Base-by-base conservation (phyloP, 495 filamentous ascomycete genomes). In the Xylaria scruposa region DNA sequence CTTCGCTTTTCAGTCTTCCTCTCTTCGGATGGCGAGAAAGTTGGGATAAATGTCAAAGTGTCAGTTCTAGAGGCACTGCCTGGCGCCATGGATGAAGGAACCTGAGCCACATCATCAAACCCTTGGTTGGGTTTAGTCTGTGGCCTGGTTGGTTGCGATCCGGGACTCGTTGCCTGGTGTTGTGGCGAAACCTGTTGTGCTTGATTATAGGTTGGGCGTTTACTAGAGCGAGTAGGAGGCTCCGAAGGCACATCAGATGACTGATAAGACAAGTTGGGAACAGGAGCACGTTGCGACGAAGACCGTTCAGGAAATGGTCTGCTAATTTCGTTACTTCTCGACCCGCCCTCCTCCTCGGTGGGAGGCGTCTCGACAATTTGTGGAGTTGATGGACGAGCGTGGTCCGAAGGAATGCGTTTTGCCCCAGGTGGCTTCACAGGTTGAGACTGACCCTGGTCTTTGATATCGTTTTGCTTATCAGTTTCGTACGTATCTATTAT, bases 21-120 rank as follows among this genome's bases (percentile, higher is more conserved):
- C 60, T 85, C 80, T 76, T 80, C 91, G 69, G 93, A 90, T 2
- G 85, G 76, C 33, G 75, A 72, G 63, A 93, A 83, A 0, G 92
- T 97, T 3, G 94, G 94, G 60, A 97, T 94, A 76, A 95, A 93
- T 1, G 93, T 94, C 17, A 97, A 85, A 68, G 85, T 90, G 77
- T 94, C 93, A 1, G 92, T 97, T 21, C 91, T 87, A 0, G 72
- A 74, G 19, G 86, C 90, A 53, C 83, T 89, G 73, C 90, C 92
- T 24, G 91, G 94, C 13, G 92, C 91, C 1, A 95, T 80, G 33
- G 90, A 85, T 8, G 91, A 89, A n/a, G 90, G 87, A 67, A 87
- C 84, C 19, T 84, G 83, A 15, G 88, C 83, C 75, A 92, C 88
- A 47, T 93, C 90, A 74, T 88, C 88, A 42, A 91, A 80, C 5